Evolutionary conservation across 306 rosid species (phyloP).

Genomic region (Sophora flavescens): DNA sequence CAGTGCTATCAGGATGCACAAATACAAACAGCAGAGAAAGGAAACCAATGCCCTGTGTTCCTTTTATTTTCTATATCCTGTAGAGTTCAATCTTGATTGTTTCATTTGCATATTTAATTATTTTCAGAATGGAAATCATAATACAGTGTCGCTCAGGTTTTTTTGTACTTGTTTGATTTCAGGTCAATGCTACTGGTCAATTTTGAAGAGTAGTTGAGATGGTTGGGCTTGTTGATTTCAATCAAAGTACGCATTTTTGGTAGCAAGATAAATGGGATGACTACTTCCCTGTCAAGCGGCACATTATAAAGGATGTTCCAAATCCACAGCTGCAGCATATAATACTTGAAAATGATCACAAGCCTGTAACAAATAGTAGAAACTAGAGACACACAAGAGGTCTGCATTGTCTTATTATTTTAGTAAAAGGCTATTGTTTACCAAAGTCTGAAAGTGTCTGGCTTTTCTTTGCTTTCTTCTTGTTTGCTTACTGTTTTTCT

Average conservation of each 20-base stretch:
- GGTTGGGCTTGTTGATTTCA: conserved; percentile 71
- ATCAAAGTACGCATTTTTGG: conserved; percentile 85
- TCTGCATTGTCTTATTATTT: conserved; percentile 27
- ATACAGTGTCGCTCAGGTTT: not conserved
- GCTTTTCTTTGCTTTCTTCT: not conserved
- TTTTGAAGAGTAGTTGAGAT: conserved; percentile 89
- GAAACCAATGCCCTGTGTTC: conserved; percentile 73
- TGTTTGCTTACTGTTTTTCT: conserved; percentile 22
- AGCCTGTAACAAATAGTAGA: conserved; percentile 87
- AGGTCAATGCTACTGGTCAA: conserved; percentile 92
- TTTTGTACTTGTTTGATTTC: conserved; percentile 39
- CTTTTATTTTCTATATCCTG: conserved; percentile 82
- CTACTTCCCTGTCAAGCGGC: conserved; percentile 89
- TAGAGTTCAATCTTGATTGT: conserved; percentile 12
- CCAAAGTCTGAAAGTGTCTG: too few species aligned
- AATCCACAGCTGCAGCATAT: conserved; percentile 78
- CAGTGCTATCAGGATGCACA: conserved; percentile 69
- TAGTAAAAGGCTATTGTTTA: not conserved
- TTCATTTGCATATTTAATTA: conserved; percentile 1
- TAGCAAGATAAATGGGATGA: conserved; percentile 94
- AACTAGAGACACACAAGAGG: conserved; percentile 96
- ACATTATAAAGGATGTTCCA: conserved; percentile 79
- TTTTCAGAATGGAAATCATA: not conserved
- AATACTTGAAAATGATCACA: conserved; percentile 82
- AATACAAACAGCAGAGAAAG: conserved; percentile 56